These are phyloP conservation scores for Mycena galopus DNA, from an alignment of 768 basidiomycete genomes.

Conservation along the genomic window DNA sequence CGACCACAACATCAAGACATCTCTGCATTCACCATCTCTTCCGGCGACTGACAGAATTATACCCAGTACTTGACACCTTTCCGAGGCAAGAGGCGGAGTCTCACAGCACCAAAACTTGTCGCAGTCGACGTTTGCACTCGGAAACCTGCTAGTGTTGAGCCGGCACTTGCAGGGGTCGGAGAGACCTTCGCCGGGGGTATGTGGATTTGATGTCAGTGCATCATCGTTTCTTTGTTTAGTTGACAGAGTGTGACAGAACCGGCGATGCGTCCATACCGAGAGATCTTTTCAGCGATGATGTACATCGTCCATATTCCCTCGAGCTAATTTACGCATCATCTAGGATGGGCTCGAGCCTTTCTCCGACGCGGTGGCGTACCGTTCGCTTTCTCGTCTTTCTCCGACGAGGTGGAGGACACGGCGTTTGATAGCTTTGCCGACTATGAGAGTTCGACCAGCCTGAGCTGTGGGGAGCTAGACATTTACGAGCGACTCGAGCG, in stretches of 20 bases:
- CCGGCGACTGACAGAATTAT: too few species aligned
- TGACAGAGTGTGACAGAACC: conserved; percentile 55
- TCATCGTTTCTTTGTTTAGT: background rate
- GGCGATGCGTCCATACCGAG: conserved; percentile 50
- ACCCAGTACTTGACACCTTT: too few species aligned
- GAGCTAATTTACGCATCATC: background rate
- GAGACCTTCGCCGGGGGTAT: conserved; percentile 49
- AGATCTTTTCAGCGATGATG: conserved; percentile 72
- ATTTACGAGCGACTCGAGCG: conserved; percentile 62
- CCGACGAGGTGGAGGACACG: conserved; percentile 74
- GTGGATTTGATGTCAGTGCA: conserved; percentile 68
- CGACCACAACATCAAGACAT: too few species aligned
- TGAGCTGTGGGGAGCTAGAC: conserved; percentile 76
- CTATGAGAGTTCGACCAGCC: conserved; percentile 72
- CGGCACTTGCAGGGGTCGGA: conserved; percentile 56
- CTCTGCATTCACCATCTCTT: too few species aligned
- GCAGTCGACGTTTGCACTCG: conserved; percentile 78
- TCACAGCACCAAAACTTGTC: too few species aligned
- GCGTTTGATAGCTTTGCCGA: conserved; percentile 75
- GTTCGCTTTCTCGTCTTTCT: conserved; percentile 73
- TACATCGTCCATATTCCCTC: conserved; percentile 42
- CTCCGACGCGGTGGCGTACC: conserved; percentile 70
- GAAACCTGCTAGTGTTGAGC: conserved; percentile 61
- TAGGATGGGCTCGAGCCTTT: conserved; percentile 87
- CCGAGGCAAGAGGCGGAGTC: too few species aligned